A percentile compares a stretch with the other conserved stretches of the same genome.
These are phyloP conservation scores for Neonectria faginata DNA, from an alignment of 2,329 filamentous ascomycete species.

Conservation along the genomic window DNA sequence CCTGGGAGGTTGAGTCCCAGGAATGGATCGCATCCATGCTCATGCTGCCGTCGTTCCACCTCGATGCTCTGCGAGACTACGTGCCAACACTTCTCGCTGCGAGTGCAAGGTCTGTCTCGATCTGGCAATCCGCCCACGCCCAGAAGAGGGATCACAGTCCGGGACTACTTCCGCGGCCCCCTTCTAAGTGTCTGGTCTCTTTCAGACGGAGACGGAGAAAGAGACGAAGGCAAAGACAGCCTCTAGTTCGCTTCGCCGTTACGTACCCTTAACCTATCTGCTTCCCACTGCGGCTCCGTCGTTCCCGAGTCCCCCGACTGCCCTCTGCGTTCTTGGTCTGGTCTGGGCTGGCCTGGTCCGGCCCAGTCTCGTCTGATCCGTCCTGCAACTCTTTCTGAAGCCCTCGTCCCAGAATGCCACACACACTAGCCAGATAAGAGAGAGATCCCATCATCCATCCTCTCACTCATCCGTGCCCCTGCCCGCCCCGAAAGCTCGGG, in stretches of 20 bases:
- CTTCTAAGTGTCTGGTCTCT: neutral
- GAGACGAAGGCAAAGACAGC: too few species aligned
- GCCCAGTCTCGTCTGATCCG: neutral
- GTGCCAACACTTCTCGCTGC: neutral
- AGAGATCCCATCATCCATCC: neutral
- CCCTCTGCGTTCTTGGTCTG: neutral
- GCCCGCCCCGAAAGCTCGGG: constrained; percentile 3
- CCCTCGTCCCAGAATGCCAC: constrained; percentile 20
- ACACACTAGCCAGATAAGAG: constrained; percentile 21
- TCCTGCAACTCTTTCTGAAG: constrained; percentile 13
- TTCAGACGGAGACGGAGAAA: neutral
- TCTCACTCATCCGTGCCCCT: constrained; percentile 2
- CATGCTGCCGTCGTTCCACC: constrained; percentile 7
- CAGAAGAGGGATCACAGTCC: neutral
- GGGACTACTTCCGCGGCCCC: neutral
- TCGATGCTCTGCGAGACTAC: constrained; percentile 3
- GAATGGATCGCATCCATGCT: neutral
- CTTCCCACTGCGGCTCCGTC: neutral
- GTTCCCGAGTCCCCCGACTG: neutral
- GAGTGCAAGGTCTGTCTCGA: neutral
- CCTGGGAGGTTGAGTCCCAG: neutral
- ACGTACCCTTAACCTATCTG: neutral
- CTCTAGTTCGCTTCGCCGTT: neutral
- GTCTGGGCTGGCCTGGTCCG: neutral
- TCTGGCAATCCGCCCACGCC: constrained; percentile 2